phyloP scores from a whole-genome alignment of 176 grass and related monocot species.

The Ampelocalamus luodianensis region DNA sequence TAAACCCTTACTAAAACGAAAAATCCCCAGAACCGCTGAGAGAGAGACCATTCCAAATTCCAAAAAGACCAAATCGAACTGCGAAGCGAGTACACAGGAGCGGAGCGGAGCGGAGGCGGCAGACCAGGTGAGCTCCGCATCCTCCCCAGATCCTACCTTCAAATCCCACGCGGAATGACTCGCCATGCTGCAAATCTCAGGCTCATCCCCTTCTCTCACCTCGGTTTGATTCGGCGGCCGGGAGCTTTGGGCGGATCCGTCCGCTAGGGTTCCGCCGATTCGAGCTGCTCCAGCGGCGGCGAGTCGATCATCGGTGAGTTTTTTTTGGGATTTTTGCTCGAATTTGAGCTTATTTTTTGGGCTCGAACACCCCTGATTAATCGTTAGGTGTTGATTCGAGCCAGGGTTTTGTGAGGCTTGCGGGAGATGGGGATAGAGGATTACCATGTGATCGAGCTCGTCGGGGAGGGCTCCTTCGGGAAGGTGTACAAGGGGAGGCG shows the following conservation, averaged over 20 bases:
- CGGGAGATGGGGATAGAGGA: conserved; percentile 69
- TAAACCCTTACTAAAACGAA: background rate
- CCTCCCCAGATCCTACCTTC: background rate
- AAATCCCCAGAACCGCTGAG: background rate
- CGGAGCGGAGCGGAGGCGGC: background rate
- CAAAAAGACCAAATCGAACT: too few species aligned
- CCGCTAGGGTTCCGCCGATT: background rate
- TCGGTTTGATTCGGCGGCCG: background rate
- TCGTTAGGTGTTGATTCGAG: background rate
- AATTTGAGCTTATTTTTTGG: background rate
- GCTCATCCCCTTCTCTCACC: background rate
- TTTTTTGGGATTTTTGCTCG: background rate
- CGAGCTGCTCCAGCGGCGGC: background rate
- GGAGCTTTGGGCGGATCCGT: background rate
- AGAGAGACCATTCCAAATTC: too few species aligned
- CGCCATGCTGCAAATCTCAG: too few species aligned
- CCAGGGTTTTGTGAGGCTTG: conserved; percentile 22
- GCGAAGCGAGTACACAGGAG: background rate
- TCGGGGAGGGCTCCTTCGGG: conserved; percentile 88
- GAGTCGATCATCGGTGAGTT: background rate
- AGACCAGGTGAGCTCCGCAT: background rate
- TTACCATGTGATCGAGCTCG: conserved; percentile 86
- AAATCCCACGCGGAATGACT: too few species aligned
- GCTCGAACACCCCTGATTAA: background rate
- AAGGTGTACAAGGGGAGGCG: conserved; percentile 96